These are phyloP conservation scores for Yamadazyma blattariae DNA, from an alignment of 1,139 yeast genomes.

Conservation along the genomic window DNA sequence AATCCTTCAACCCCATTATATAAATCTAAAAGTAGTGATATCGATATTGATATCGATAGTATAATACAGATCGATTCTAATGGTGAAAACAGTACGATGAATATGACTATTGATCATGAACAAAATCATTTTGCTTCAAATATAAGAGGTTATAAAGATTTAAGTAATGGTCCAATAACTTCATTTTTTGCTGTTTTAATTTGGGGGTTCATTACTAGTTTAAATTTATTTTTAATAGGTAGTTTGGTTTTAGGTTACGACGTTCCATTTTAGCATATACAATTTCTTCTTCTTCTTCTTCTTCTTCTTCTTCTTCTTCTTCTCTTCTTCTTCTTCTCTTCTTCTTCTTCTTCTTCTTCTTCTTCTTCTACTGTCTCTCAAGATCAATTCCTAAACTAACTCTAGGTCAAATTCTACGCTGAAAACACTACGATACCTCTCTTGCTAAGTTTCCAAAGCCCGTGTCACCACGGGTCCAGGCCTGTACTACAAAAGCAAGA, in stretches of 20 bases:
- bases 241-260: conserved; percentile 46
- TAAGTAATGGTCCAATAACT: conserved; percentile 51
- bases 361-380: no score
- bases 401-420: no score
- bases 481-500: no score
- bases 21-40: not conserved
- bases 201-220: conserved; percentile 52
- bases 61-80: no score
- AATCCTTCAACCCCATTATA: conserved; percentile 1
- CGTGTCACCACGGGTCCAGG: no score
- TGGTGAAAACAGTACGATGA: not conserved
- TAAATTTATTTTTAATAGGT: conserved; percentile 49
- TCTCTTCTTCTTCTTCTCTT: not conserved
- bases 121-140: not conserved
- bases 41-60: not conserved
- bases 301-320: not conserved
- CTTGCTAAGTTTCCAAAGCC: no score
- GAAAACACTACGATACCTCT: no score
- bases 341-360: not conserved
- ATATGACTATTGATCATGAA: not conserved
- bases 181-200: conserved; percentile 42
- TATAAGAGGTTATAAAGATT: conserved; percentile 37
- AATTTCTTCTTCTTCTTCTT: no score
- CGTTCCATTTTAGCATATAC: conserved; percentile 26
- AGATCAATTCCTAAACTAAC: no score